phyloP scores from a whole-genome alignment of 2,329 filamentous ascomycete species.

The Colletotrichum sp. region DNA sequence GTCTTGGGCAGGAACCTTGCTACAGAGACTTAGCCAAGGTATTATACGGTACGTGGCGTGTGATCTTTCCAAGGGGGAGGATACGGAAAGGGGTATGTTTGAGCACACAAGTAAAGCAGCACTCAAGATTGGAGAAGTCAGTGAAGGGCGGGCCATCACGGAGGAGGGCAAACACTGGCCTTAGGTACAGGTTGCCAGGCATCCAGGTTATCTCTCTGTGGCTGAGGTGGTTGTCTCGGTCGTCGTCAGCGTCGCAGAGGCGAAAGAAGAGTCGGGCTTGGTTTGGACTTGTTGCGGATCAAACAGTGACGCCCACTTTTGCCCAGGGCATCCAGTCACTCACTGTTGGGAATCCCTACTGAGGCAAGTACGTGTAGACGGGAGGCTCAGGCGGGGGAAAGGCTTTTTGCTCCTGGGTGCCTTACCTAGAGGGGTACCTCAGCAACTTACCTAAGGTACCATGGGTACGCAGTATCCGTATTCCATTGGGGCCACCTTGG shows the following conservation, averaged over 20 bases:
- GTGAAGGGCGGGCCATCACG: background rate
- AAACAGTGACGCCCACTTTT: conserved; percentile 16
- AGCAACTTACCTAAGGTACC: background rate
- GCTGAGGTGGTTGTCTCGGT: background rate
- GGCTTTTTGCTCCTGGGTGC: background rate
- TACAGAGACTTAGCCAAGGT: background rate
- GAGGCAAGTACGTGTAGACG: background rate
- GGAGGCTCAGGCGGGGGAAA: background rate
- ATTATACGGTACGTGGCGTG: background rate
- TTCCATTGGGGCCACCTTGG: background rate
- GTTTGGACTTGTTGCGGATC: conserved; percentile 24
- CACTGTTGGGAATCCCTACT: background rate
- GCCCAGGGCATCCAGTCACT: background rate
- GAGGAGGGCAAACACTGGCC: background rate
- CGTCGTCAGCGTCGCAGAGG: background rate
- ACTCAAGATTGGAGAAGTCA: background rate
- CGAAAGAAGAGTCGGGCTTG: background rate
- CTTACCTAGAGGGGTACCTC: background rate
- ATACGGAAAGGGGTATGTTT: background rate
- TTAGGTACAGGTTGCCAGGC: background rate
- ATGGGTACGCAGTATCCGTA: background rate
- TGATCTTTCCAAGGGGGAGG: background rate
- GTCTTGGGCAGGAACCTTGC: background rate
- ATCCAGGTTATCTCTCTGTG: background rate
- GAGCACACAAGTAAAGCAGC: background rate